Conservation (phyloP, 495 filamentous ascomycete genomes). For the Xylaria castorea region DNA sequence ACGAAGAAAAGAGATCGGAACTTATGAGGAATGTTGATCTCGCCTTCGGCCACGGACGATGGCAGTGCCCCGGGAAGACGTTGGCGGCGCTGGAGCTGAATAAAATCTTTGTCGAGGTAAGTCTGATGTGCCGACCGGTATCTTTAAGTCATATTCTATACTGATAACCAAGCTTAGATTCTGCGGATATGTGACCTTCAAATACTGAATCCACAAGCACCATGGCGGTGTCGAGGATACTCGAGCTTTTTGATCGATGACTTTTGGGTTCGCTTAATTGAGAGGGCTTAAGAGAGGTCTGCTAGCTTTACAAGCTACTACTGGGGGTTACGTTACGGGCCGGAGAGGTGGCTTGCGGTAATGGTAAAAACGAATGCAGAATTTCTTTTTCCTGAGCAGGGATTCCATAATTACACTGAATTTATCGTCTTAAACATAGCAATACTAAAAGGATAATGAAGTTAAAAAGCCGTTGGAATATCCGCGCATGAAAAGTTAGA, state of each 20-base stretch:
- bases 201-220: conserved; percentile 54
- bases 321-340: background rate
- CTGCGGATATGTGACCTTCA: conserved; percentile 62
- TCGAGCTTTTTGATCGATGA: conserved; percentile 31
- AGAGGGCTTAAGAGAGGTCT: background rate
- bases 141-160: background rate
- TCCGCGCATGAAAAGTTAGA: background rate
- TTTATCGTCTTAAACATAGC: background rate
- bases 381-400: background rate
- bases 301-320: background rate
- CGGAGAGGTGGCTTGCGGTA: background rate
- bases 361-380: background rate
- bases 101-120: conserved; percentile 65
- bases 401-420: background rate
- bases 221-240: conserved; percentile 42
- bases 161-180: conserved; percentile 46
- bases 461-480: background rate
- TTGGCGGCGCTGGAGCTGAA: conserved; percentile 58
- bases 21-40: conserved; percentile 51
- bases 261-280: conserved; percentile 32
- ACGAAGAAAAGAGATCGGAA: conserved; percentile 38
- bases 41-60: conserved; percentile 53
- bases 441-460: background rate
- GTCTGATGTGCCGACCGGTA: background rate
- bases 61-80: conserved; percentile 52